A percentile compares a stretch with the other conserved stretches of the same genome.
Evolutionary conservation across 2,329 filamentous ascomycete genomes (phyloP).

Genomic region (Juglanconis oblonga): DNA sequence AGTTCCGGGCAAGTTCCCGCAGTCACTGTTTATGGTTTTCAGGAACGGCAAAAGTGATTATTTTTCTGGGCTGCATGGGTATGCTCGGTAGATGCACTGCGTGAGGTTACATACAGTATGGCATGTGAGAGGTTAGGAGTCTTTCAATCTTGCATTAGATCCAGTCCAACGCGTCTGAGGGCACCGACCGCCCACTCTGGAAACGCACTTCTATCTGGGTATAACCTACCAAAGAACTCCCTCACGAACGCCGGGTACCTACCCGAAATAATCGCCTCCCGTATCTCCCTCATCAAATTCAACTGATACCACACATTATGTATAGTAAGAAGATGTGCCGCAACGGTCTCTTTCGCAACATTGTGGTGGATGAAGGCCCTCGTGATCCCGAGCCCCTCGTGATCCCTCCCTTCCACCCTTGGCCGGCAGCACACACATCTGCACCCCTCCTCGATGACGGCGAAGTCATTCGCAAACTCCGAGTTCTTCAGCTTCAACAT

Average conservation of each 20-base stretch:
- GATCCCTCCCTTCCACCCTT: constrained; percentile 49
- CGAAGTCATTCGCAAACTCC: constrained; percentile 74
- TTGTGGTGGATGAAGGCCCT: constrained; percentile 90
- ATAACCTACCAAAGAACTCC: constrained; percentile 73
- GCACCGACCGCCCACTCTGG: constrained; percentile 84
- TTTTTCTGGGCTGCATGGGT: too few species aligned
- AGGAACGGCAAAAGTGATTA: background rate
- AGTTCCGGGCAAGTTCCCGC: background rate
- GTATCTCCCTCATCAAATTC: constrained; percentile 71
- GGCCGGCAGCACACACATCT: constrained; percentile 74
- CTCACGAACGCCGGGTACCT: constrained; percentile 74
- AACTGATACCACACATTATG: constrained; percentile 96
- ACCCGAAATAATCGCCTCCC: constrained; percentile 79
- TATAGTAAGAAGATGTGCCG: constrained; percentile 80
- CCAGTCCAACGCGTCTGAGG: constrained; percentile 73
- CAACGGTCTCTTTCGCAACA: constrained; percentile 89
- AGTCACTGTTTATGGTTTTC: background rate
- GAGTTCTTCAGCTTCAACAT: constrained; percentile 82
- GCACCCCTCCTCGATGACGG: constrained; percentile 79
- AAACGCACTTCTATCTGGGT: constrained; percentile 64
- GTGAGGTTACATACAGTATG: background rate
- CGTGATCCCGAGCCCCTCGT: constrained; percentile 69
- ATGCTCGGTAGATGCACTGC: background rate
- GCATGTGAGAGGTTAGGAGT: background rate
- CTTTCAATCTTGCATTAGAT: constrained; percentile 50